Base-by-base conservation (phyloP, 192 early-diverging fungal genomes). In the Jimgerdemannia lactiflua region DNA sequence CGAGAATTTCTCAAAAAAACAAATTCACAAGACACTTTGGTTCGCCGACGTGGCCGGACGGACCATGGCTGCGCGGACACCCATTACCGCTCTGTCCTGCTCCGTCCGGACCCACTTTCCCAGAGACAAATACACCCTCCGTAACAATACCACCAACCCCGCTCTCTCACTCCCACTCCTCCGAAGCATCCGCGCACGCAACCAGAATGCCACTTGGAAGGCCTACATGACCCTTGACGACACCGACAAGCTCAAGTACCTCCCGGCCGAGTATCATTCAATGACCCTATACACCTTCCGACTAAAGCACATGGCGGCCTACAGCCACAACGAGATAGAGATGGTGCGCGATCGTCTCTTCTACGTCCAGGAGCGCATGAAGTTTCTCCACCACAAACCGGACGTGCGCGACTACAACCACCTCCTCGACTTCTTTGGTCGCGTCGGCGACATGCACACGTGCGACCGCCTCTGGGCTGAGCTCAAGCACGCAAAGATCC, bases 321-420 rank as follows among this genome's bases (percentile, higher is more conserved):
- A 77, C 40, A 70, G 39, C 40, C 68, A 70, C 3, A 67, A 71
- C 7, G 81, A 83, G 4, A 43, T 79, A 3, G 43, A 64, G 9
- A 71, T 73, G 11, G 67, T 79, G 3, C 64, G 75, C 41, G 40
- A 83, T 3, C 72, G 81, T 59, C 59, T 83, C 11, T 64, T 75
- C 10, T 43, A 73, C 29, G 72, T 83, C 6, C 59, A 67, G 41
- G 64, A 64, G 43, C 68, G 43, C 17, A 83, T 83, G 77, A 79
- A 79, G 42, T 2, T 10, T 1, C 54, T 20, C 14, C 39, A 41
- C 4, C 40, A 65, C 42, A 3, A 59, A 18, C 73, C 70, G 3
- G 78, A 83, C 71, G 69, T 77, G 19, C 78, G 81, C 44, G 81
- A 83, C 43, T 83, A 83, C 40, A 79, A 79, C 64, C 74, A 79